phyloP scores from a whole-genome alignment of 164 flowering plant species.

The Umbilicus rupestris region DNA sequence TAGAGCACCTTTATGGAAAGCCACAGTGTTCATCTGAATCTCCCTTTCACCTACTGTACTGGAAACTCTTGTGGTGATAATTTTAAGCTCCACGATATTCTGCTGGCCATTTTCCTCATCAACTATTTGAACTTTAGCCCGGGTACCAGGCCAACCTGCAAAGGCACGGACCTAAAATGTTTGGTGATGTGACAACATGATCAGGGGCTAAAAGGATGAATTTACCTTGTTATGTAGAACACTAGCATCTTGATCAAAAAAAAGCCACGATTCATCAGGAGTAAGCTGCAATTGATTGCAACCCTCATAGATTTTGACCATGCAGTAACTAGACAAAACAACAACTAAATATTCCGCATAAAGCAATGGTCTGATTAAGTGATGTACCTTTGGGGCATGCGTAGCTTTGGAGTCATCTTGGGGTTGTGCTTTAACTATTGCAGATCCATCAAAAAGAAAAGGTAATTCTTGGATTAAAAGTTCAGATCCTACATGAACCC shows the following conservation, averaged over 20 bases:
- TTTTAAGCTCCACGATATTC: slow-evolving; percentile 50
- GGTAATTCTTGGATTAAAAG: slow-evolving; percentile 76
- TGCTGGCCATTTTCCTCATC: slow-evolving; percentile 25
- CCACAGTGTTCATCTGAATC: slow-evolving; percentile 32
- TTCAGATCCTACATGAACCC: slow-evolving; percentile 48
- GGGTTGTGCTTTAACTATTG: slow-evolving; percentile 47
- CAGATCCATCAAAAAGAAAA: slow-evolving; percentile 83
- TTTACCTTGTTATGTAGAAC: slow-evolving; percentile 47
- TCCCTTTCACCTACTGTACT: slow-evolving; percentile 4
- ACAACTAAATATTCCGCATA: background rate
- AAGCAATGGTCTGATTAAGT: background rate
- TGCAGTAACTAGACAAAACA: background rate
- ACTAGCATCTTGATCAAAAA: slow-evolving; percentile 65
- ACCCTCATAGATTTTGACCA: background rate
- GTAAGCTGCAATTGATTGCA: slow-evolving; percentile 39
- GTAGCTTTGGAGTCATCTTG: slow-evolving; percentile 88
- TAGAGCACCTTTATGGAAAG: slow-evolving; percentile 45
- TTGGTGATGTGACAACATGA: slow-evolving; percentile 21
- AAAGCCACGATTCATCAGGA: slow-evolving; percentile 84
- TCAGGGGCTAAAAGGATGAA: slow-evolving; percentile 5
- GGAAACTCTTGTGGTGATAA: slow-evolving; percentile 65
- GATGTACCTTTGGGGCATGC: slow-evolving; percentile 77
- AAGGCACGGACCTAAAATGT: slow-evolving; percentile 88
- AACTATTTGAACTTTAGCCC: slow-evolving; percentile 48
- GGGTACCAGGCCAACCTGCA: slow-evolving; percentile 99